A percentile compares a stretch with the other conserved stretches of the same genome.
Conservation (phyloP, 73 alveolate species). For the Paramecium bursaria region DNA sequence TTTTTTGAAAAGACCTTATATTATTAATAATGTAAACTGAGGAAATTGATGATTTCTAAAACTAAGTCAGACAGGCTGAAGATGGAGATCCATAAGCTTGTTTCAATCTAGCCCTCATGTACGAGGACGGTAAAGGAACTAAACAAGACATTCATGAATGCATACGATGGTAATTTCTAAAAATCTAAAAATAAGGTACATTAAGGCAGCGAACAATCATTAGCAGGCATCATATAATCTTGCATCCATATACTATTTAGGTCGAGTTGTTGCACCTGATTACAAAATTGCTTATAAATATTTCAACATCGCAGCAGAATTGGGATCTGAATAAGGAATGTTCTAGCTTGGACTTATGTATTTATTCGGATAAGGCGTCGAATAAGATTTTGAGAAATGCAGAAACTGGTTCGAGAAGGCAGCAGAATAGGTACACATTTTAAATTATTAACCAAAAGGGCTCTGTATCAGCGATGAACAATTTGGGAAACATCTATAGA, state of each 20-base stretch:
- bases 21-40: no score
- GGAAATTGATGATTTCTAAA: no score
- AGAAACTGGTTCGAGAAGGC: slow-evolving; percentile 50
- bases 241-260: slow-evolving; percentile 56
- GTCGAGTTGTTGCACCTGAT: slow-evolving; percentile 62
- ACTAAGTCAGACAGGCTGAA: neutral
- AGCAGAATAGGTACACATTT: slow-evolving; percentile 10
- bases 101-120: slow-evolving; percentile 35
- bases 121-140: slow-evolving; percentile 43
- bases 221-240: slow-evolving; percentile 36
- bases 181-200: neutral
- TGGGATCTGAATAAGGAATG: slow-evolving; percentile 44
- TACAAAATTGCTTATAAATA: slow-evolving; percentile 49
- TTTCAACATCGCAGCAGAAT: slow-evolving; percentile 45
- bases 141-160: slow-evolving; percentile 41
- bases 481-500: slow-evolving; percentile 51
- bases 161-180: slow-evolving; percentile 25
- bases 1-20: no score
- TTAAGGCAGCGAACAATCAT: slow-evolving; percentile 20
- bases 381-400: slow-evolving; percentile 30
- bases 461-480: slow-evolving; percentile 57
- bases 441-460: slow-evolving; percentile 17
- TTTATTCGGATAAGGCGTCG: slow-evolving; percentile 57
- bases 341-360: slow-evolving; percentile 50
- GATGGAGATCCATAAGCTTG: slow-evolving; percentile 45